A percentile compares a stretch with the other conserved stretches of the same genome.
Evolutionary conservation across 495 filamentous ascomycete species (phyloP).

Genomic region (Cercophora sp.): DNA sequence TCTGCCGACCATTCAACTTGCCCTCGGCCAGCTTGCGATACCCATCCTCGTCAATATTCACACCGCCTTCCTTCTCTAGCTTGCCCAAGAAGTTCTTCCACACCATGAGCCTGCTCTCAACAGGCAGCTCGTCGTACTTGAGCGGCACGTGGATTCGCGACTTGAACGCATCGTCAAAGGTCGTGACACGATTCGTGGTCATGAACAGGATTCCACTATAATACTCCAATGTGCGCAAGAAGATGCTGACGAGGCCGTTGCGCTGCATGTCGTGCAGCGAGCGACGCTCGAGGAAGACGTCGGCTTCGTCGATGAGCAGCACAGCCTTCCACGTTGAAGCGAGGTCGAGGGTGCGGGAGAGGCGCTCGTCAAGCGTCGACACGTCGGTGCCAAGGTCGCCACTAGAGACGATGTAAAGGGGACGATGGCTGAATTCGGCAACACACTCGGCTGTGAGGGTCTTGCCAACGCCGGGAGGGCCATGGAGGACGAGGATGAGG

Average conservation of each 20-base stretch:
- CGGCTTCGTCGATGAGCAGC: conserved; percentile 53
- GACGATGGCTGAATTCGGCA: conserved; percentile 36
- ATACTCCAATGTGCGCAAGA: conserved; percentile 48
- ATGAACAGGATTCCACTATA: conserved; percentile 46
- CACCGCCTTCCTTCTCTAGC: not conserved
- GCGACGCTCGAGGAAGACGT: conserved; percentile 36
- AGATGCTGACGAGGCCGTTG: conserved; percentile 45
- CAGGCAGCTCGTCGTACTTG: conserved; percentile 28
- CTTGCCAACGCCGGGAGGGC: conserved; percentile 49
- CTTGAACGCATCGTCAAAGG: conserved; percentile 48
- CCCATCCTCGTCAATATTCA: conserved; percentile 1
- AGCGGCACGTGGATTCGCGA: conserved; percentile 47
- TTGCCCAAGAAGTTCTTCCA: conserved; percentile 28
- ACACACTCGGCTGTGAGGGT: conserved; percentile 47
- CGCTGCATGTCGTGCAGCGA: conserved; percentile 34
- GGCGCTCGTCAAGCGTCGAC: conserved; percentile 64
- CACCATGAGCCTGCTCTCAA: conserved; percentile 24
- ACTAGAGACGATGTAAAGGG: conserved; percentile 42
- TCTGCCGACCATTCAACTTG: conserved; percentile 15
- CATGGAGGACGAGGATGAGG: conserved; percentile 44
- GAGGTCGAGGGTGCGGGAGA: conserved; percentile 78
- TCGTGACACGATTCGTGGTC: conserved; percentile 36
- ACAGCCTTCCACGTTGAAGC: conserved; percentile 79
- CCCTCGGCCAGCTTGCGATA: conserved; percentile 5
- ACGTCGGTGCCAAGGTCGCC: conserved; percentile 23